Conservation (phyloP, 2,329 filamentous ascomycete species). For the Stenocarpella maydis region DNA sequence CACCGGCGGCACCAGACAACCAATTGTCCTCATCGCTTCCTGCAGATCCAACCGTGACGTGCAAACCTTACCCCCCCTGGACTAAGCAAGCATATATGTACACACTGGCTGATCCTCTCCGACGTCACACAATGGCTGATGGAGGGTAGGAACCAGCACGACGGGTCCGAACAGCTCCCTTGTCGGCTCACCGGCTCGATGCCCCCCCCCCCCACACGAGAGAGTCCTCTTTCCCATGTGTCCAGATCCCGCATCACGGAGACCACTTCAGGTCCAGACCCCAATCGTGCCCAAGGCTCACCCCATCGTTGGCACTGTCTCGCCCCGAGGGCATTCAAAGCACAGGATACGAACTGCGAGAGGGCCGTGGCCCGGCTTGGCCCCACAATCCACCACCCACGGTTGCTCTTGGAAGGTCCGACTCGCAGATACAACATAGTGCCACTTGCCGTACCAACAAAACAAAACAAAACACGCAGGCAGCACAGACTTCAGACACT, state of each 20-base stretch:
- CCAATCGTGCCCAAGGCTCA: conserved; percentile 6
- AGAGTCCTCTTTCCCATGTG: not conserved
- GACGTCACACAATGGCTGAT: conserved; percentile 25
- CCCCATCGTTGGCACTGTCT: conserved; percentile 2
- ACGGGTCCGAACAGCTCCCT: conserved; percentile 22
- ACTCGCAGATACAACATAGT: not conserved
- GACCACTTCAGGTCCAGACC: not conserved
- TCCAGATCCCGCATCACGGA: conserved; percentile 1
- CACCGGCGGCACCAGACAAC: conserved; percentile 12
- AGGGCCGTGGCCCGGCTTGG: not conserved
- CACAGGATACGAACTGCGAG: conserved; percentile 5
- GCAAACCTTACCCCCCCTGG: no score
- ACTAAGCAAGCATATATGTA: no score
- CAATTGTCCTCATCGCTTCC: no score
- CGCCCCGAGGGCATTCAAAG: no score
- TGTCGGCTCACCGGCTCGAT: conserved; percentile 31
- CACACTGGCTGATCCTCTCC: not conserved
- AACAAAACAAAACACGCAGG: conserved; percentile 3
- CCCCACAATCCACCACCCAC: conserved; percentile 6
- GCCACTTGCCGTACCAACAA: no score
- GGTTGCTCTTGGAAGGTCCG: not conserved
- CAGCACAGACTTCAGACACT: not conserved
- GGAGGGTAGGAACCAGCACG: conserved; percentile 22
- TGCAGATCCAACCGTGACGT: no score
- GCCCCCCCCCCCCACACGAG: not conserved